Evolutionary conservation across 192 early-diverging fungal genomes (phyloP), one percentile per base, ranked within the genome.

Genomic region (Pilobolus umbonatus): DNA sequence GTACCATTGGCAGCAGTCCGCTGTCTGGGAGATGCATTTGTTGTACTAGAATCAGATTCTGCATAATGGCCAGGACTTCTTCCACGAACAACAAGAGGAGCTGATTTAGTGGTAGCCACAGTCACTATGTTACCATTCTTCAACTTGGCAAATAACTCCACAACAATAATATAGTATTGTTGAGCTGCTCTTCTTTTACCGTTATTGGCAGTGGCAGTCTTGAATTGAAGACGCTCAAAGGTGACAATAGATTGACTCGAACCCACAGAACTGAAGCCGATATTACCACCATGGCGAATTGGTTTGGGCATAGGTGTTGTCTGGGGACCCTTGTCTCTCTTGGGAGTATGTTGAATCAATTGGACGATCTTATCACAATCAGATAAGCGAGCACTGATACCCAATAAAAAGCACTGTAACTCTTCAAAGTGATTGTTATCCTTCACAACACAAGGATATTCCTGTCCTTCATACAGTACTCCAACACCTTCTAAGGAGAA

Each of bases 191-290:
- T 74, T 45, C 91, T 81, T 62, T 90, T 89, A 34, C 90, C 89
- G 61, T 93, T 95, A 71, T 95, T 96, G 26, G 89, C 89, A 0
- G 94, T 96, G 25, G 93, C 93, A 0, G 86, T 82, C 66, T 95
- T 95, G 81, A 96, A 96, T 75, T 96, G 94, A n/a, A 96, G 73
- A 9, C 94, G 80, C 44, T 96, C 92, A 67, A 91, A 96, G 25
- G 88, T 87, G 1, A 81, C 87, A 0, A 80, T 64, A 42, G 68
- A 72, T 40, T 78, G 68, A 28, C 51, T 71, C 45, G 53, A 57
- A 38, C 62, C 55, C 0, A 64, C 59, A 3, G 62, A 51, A 28
- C 62, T 65, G n/a, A 71, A 57, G 1, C 50, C 29, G 14, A 77
- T 39, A 45, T 71, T 72, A 9, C 76, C 79, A 25, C 67, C 76